Percentiles rank a stretch among this genome's conserved stretches.
Evolutionary conservation across 371 early-diverging fungal species (phyloP).

Genomic region (Entomophthora muscae): DNA sequence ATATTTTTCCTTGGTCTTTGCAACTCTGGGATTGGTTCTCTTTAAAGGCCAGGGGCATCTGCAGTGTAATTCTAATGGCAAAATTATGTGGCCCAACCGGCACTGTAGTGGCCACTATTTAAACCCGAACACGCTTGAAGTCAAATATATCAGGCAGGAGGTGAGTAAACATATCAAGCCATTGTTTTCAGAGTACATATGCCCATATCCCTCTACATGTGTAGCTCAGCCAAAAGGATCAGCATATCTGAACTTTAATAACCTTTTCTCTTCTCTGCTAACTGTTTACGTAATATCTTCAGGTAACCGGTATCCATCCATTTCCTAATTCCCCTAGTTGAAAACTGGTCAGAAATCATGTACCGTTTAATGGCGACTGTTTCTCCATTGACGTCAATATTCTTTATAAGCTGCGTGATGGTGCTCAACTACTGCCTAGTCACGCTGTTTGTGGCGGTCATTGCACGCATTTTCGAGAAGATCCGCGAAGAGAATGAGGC

Average conservation of each 20-base stretch:
- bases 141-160: background rate
- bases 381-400: slow-evolving; percentile 29
- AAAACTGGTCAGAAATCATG: slow-evolving; percentile 53
- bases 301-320: background rate
- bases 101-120: background rate
- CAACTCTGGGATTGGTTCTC: slow-evolving; percentile 23
- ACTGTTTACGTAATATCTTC: slow-evolving; percentile 26
- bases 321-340: slow-evolving; percentile 17
- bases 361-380: slow-evolving; percentile 49
- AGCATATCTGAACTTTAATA: slow-evolving; percentile 26
- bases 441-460: slow-evolving; percentile 51
- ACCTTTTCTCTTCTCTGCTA: slow-evolving; percentile 33
- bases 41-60: background rate
- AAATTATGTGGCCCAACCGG: background rate
- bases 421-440: slow-evolving; percentile 52
- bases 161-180: background rate
- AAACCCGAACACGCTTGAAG: background rate
- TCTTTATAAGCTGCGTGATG: slow-evolving; percentile 37
- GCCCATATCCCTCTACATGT: background rate
- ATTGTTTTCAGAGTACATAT: background rate
- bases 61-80: background rate
- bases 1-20: slow-evolving; percentile 35
- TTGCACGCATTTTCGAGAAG: slow-evolving; percentile 50
- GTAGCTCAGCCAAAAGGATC: background rate
- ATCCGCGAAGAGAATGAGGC: slow-evolving; percentile 30